A percentile compares a stretch with the other conserved stretches of the same genome.
Evolutionary conservation across 1,284 basidiomycete genomes (phyloP).

Genomic region (Pisolithus thermaeus): DNA sequence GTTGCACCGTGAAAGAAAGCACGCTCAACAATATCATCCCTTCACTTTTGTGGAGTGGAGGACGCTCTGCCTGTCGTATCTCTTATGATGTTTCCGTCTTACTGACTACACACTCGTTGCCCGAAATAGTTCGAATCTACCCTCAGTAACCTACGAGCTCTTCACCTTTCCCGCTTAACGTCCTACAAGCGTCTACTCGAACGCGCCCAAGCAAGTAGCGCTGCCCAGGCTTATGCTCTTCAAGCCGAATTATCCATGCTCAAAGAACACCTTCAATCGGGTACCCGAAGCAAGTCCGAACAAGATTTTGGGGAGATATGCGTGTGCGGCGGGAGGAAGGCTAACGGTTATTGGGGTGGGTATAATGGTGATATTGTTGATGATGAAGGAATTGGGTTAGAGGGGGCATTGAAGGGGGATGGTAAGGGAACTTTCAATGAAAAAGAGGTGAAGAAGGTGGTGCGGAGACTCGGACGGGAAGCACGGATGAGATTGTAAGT

Average conservation of each 20-base stretch:
- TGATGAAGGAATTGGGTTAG: conserved; percentile 22
- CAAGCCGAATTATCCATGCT: conserved; percentile 64
- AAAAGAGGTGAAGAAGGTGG: conserved; percentile 56
- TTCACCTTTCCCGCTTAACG: conserved; percentile 61
- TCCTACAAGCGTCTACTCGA: conserved; percentile 72
- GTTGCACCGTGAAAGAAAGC: too few species aligned
- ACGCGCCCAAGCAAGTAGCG: conserved; percentile 66
- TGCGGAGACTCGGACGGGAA: conserved; percentile 56
- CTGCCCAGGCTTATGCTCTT: conserved; percentile 72
- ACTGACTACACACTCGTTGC: conserved; percentile 6
- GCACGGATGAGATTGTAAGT: conserved; percentile 68
- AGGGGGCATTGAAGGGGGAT: conserved; percentile 20
- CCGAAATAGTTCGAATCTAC: conserved; percentile 49
- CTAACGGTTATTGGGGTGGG: conserved; percentile 58
- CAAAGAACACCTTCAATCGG: conserved; percentile 13
- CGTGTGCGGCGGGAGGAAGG: conserved; percentile 53
- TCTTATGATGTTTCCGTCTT: not conserved
- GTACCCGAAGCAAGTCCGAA: conserved; percentile 4
- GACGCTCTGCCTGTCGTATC: too few species aligned
- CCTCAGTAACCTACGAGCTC: conserved; percentile 45
- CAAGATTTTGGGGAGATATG: conserved; percentile 36
- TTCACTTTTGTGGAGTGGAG: too few species aligned
- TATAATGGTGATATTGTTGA: conserved; percentile 41
- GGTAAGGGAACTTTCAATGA: conserved; percentile 51
- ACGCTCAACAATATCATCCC: too few species aligned